Evolutionary conservation across 106 monocot species (phyloP), one percentile per base, ranked within the genome.

Genomic region (Phalaenopsis equestris): DNA sequence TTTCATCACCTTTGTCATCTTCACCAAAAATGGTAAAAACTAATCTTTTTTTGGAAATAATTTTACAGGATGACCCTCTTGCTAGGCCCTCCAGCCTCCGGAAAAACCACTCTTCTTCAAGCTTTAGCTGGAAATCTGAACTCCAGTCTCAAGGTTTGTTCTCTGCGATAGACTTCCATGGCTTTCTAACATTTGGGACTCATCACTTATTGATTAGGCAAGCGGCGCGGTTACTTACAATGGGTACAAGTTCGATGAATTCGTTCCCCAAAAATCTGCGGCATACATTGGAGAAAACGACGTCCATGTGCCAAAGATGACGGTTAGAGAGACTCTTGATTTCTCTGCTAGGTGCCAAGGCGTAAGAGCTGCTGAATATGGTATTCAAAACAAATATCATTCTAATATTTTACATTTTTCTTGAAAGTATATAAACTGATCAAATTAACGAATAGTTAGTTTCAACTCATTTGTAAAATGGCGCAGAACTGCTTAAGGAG

Each of bases 211-310:
- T 45, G 43, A 45, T 45, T 45, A 45, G 43, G 43, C 6, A 6
- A 45, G 6, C 43, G 93, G 96, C 4, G 85, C 78, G 37, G 84
- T 94, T 81, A 89, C 92, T 6, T 98, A 98, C 75, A 89, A 89
- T 72, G 97, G 97, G 1, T 91, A 90, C 73, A 82, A 90, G 64
- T 57, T 92, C 15, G 80, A 80, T 0, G 92, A 98, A 68, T 98
- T 98, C 56, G 75, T 86, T 18, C 92, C 97, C 6, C 85, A 91
- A 81, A 89, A 87, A 76, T 92, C 94, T 18, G 83, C 86, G 61
- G 92, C 94, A n/a, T 98, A 98, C 81, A 89, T 98, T 41, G 85
- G 94, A 73, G 94, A 98, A 77, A 78, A 92, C 15, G 92, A 98
- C 72, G 84, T 94, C 57, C 97, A 94, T 81, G 84, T 79, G 64